Conservation (phyloP, 2,329 filamentous ascomycete genomes). For the Dactylellina drechsleri region DNA sequence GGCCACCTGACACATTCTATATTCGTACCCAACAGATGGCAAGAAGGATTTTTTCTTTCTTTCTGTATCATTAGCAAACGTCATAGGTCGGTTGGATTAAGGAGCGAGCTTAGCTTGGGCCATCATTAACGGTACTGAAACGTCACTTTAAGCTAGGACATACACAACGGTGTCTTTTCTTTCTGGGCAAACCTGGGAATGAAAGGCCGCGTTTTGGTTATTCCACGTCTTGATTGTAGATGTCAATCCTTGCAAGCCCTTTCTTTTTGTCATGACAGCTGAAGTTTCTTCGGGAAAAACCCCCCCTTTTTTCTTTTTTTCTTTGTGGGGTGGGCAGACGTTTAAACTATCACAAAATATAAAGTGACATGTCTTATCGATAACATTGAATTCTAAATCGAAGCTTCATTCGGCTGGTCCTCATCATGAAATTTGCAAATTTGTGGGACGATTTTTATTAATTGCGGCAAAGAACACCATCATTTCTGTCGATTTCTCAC, state of each 20-base stretch:
- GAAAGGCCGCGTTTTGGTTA: neutral
- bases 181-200: conserved; percentile 2
- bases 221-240: no score
- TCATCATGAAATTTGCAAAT: conserved; percentile 1
- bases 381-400: conserved; percentile 19
- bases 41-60: conserved; percentile 46
- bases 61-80: conserved; percentile 45
- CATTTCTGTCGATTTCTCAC: conserved; percentile 6
- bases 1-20: conserved; percentile 54
- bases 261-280: neutral
- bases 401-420: conserved; percentile 30
- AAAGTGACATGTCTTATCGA: conserved; percentile 34
- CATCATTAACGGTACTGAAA: conserved; percentile 19
- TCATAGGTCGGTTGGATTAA: conserved; percentile 51
- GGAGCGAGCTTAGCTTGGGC: conserved; percentile 24
- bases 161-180: neutral
- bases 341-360: no score
- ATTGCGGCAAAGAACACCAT: neutral
- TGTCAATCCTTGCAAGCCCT: neutral
- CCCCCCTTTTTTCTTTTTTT: neutral
- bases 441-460: neutral
- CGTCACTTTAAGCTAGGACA: conserved; percentile 37
- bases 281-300: no score
- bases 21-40: conserved; percentile 54
- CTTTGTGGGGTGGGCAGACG: neutral